Evolutionary conservation across 2,329 filamentous ascomycete genomes (phyloP), one percentile per base, ranked within the genome.

Genomic region (Pyrenochaeta sp.): DNA sequence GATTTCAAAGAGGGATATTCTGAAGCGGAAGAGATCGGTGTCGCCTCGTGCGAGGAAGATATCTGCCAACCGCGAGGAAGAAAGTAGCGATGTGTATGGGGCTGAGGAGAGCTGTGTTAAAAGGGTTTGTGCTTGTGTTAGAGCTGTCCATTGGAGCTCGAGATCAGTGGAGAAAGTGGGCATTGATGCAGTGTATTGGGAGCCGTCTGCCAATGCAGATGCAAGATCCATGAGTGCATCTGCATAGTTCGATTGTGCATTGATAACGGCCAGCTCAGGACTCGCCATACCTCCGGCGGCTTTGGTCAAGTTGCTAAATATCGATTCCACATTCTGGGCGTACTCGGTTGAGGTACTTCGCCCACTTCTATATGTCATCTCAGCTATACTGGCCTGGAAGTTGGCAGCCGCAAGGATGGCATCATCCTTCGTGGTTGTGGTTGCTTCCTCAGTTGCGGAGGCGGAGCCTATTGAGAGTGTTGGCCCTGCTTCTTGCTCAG

Each of bases 211-310:
- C 29, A 83, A 63, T 9, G 81, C 78, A n/a, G 79, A 76, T 36
- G 83, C 83, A 58, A 85, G 81, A 11, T 81, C 76, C 12, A 83
- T 75, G 12, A 87, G 78, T 2, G 85, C 81, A 49, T 87, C 84
- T 5, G 84, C 84, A 66, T 85, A 82, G 37, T 78, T 81, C 54
- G 82, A 82, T 7, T 85, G 77, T 14, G 77, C 79, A 52, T 81
- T 79, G 45, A 82, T 81, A 60, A 82, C 80, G 7, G 80, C 75
- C 9, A 81, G 74, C 6, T 85, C 75, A 10, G 83, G 79, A 15
- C 36, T 50, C 35, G 82, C 79, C 2, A 81, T 80, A 64, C 82
- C 78, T 45, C 75, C 78, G 56, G 80, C 78, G 4, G 82, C 73
- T 27, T 54, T 50, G n/a, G 52, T 41, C 54, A 79, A 63, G 9